Evolutionary conservation across 495 filamentous ascomycete species (phyloP), one percentile per base, ranked within the genome.

Genomic region (Polyplosphaeria fusca): DNA sequence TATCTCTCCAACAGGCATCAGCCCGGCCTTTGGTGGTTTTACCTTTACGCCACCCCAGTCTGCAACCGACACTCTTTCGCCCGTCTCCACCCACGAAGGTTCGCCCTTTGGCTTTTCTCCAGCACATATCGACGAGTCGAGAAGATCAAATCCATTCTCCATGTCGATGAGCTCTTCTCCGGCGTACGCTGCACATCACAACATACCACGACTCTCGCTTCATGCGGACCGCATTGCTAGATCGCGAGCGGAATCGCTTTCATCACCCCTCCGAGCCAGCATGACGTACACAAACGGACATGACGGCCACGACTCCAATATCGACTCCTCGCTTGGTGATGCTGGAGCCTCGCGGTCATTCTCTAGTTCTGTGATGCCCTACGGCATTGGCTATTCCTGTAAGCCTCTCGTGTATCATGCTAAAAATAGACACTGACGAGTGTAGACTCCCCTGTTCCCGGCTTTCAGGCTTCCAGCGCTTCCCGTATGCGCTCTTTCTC

Each of bases 1-100:
- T 61, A 72, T 84, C 40, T 83, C 80, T 20, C 78, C 82, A 16
- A 82, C 80, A 5, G 80, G 82, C 20, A 74, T 85, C 14, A 84
- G 76, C 53, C 81, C 82, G 18, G 79, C 79, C 0, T 82, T 86
- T 70, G 79, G 80, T 1, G 73, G 73, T 56, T 83, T 85, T 52
- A 77, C 76, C 23, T 86, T 86, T 68, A 77, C 76, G 16, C 76
- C 74, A 18, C 71, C 71, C 19, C 71, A 73, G 42, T 71, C 71
- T 18, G 69, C 66, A 23, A 72, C 69, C 2, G 69, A 71, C 23
- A 68, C 67, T 1, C 57, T 71, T 13, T 73, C 71, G 2, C 71
- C 71, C 12, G 66, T 57, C 3, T 70, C 71, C 19, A 42, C 48
- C 25, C 63, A 67, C 38, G 63, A 61, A 9, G 54, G 40, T 1